Percentiles rank a stretch among this genome's conserved stretches.
Evolutionary conservation across 805 yeast species (phyloP).

Genomic region (Yarrowia porcina): DNA sequence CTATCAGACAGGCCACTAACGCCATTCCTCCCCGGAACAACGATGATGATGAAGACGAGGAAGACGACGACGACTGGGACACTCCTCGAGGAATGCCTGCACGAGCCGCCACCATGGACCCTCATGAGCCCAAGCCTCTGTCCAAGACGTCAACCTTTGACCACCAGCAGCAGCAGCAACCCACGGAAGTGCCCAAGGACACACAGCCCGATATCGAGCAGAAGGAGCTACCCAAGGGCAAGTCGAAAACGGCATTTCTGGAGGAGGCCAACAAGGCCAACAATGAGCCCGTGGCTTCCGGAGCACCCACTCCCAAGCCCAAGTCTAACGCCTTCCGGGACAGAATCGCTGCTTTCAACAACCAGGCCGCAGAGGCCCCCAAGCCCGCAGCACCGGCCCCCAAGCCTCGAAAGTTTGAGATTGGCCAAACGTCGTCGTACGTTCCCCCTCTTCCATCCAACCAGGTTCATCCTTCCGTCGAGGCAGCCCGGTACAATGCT

Average conservation of each 20-base stretch:
- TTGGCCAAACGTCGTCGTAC: conserved; percentile 58
- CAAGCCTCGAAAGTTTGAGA: conserved; percentile 43
- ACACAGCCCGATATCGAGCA: conserved; percentile 30
- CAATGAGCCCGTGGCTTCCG: conserved; percentile 1
- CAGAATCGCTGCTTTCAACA: conserved; percentile 49
- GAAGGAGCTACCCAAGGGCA: conserved; percentile 28
- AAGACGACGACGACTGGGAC: conserved; percentile 27
- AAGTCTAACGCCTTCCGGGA: conserved; percentile 42
- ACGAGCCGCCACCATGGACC: conserved; percentile 7
- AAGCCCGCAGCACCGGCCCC: conserved; percentile 44
- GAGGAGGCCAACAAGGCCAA: conserved; percentile 28
- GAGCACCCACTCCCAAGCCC: conserved; percentile 22
- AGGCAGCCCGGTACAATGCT: conserved; percentile 23
- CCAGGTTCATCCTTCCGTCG: conserved; percentile 24
- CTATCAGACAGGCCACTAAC: not conserved
- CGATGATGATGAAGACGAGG: conserved; percentile 28
- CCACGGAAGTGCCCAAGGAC: not conserved
- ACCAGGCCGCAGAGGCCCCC: conserved; percentile 34
- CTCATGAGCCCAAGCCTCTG: conserved; percentile 11
- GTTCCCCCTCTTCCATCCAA: conserved; percentile 44
- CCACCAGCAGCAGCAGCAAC: conserved; percentile 25
- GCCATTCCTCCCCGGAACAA: not conserved
- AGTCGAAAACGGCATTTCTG: conserved; percentile 28
- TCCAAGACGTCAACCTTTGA: conserved; percentile 25
- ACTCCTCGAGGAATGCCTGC: conserved; percentile 8